These are phyloP conservation scores for Xylaria sp. DNA, from an alignment of 2,329 filamentous ascomycete species.

Conservation along the genomic window DNA sequence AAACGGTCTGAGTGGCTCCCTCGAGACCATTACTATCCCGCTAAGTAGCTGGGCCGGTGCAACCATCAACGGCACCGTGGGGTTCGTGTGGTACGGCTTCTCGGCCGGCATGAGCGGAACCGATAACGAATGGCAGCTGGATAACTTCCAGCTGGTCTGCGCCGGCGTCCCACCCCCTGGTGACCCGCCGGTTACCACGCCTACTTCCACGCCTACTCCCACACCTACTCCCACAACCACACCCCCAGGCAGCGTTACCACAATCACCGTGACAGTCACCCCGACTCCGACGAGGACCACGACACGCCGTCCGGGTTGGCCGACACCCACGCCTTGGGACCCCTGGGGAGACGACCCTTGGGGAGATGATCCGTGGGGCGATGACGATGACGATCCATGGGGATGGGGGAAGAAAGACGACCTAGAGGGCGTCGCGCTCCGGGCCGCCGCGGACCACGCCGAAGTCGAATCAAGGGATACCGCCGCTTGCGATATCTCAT, in stretches of 20 bases:
- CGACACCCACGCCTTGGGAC: slow-evolving; percentile 3
- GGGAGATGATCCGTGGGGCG: neutral
- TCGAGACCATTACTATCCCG: slow-evolving; percentile 62
- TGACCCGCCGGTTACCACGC: slow-evolving; percentile 25
- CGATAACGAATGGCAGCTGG: slow-evolving; percentile 60
- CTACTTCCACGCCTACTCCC: neutral
- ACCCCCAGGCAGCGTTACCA: slow-evolving; percentile 6
- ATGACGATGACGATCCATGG: slow-evolving; percentile 11
- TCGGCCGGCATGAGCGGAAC: slow-evolving; percentile 45
- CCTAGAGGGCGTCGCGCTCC: slow-evolving; percentile 24
- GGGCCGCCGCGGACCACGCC: slow-evolving; percentile 17
- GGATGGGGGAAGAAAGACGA: slow-evolving; percentile 15
- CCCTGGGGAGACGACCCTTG: neutral
- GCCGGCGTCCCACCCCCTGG: slow-evolving; percentile 35
- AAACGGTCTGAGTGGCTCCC: slow-evolving; percentile 59
- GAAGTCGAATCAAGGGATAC: neutral
- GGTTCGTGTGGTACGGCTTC: slow-evolving; percentile 53
- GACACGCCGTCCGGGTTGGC: neutral
- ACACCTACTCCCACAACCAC: neutral
- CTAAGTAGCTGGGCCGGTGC: slow-evolving; percentile 58
- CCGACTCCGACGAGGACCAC: neutral
- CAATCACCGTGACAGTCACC: slow-evolving; percentile 16
- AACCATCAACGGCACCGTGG: slow-evolving; percentile 60
- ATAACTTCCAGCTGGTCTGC: slow-evolving; percentile 60
- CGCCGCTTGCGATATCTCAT: slow-evolving; percentile 53